phyloP scores from a whole-genome alignment of 768 basidiomycete genomes.

The Phlebiopsis flavidoalba region DNA sequence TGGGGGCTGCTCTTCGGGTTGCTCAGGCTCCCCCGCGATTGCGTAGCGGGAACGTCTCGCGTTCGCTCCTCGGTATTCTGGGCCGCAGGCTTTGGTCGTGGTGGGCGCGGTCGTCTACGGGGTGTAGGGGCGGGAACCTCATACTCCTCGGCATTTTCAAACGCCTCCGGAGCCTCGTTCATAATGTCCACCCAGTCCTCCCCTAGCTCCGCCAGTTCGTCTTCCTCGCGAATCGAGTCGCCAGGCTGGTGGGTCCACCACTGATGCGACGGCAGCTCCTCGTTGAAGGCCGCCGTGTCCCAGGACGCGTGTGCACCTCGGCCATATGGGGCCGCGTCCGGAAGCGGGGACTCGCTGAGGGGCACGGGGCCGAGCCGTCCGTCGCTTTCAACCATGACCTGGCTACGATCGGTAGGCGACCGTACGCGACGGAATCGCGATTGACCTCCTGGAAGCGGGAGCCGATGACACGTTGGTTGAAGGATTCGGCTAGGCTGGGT shows the following conservation, averaged over 20 bases:
- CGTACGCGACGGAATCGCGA: slow-evolving; percentile 50
- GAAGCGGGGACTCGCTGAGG: slow-evolving; percentile 32
- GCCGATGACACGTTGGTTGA: slow-evolving; percentile 58
- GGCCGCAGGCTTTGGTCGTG: slow-evolving; percentile 14
- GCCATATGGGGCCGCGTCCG: slow-evolving; percentile 49
- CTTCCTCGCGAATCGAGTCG: slow-evolving; percentile 16
- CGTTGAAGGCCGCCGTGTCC: slow-evolving; percentile 24
- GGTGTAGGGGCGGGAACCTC: slow-evolving; percentile 15
- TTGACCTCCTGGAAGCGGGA: slow-evolving; percentile 72
- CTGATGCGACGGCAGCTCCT: slow-evolving; percentile 23
- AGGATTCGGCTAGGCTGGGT: slow-evolving; percentile 51
- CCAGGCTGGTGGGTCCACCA: slow-evolving; percentile 21
- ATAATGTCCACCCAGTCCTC: slow-evolving; percentile 62
- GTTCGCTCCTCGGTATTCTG: slow-evolving; percentile 28
- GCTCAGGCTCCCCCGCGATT: slow-evolving; percentile 26
- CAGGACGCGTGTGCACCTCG: slow-evolving; percentile 29
- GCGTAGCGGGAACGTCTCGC: slow-evolving; percentile 66
- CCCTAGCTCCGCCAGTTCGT: slow-evolving; percentile 18
- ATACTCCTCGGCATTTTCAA: slow-evolving; percentile 24
- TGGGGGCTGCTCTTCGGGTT: slow-evolving; percentile 41
- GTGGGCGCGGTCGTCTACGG: slow-evolving; percentile 18
- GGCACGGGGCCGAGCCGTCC: slow-evolving; percentile 30
- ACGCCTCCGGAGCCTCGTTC: slow-evolving; percentile 36
- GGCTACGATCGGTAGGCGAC: slow-evolving; percentile 56
- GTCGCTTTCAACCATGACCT: slow-evolving; percentile 44